Evolutionary conservation across 192 early-diverging fungal genomes (phyloP).

Genomic region (Kappamyces sp.): DNA sequence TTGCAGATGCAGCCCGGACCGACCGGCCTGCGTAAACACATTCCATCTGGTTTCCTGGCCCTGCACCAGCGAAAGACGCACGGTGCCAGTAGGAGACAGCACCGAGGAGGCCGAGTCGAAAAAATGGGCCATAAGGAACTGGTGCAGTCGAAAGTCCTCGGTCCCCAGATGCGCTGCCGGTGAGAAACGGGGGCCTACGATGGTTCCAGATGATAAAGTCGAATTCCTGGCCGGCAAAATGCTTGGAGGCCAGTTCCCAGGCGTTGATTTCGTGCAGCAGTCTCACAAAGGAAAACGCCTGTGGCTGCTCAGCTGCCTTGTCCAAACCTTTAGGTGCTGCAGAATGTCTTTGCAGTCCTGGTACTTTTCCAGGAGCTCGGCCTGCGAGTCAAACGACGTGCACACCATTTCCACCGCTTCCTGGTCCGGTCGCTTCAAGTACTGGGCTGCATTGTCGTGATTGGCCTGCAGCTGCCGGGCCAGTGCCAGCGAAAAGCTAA

Average conservation of each 20-base stretch:
- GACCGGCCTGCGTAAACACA: slow-evolving; percentile 32
- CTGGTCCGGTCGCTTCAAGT: not conserved
- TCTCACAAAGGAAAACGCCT: slow-evolving; percentile 19
- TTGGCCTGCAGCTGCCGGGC: slow-evolving; percentile 15
- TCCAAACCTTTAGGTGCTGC: slow-evolving; percentile 6
- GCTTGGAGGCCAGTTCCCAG: slow-evolving; percentile 37
- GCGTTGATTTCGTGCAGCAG: slow-evolving; percentile 48
- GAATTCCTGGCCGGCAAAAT: slow-evolving; percentile 27
- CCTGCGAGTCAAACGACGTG: slow-evolving; percentile 42
- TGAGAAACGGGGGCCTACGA: not conserved
- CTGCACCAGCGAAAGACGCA: slow-evolving; percentile 40
- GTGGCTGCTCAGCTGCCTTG: too few species aligned
- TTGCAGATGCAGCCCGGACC: slow-evolving; percentile 25
- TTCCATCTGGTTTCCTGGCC: slow-evolving; percentile 54
- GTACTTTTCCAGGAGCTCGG: slow-evolving; percentile 42
- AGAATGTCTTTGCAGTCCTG: slow-evolving; percentile 35
- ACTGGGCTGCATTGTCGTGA: not conserved
- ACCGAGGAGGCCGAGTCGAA: slow-evolving; percentile 33
- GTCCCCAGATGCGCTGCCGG: slow-evolving; percentile 43
- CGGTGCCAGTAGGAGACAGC: slow-evolving; percentile 20
- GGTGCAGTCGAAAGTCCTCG: slow-evolving; percentile 53
- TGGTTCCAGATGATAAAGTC: slow-evolving; percentile 49
- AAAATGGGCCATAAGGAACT: slow-evolving; percentile 55
- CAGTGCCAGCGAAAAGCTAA: slow-evolving; percentile 46
- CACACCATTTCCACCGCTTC: slow-evolving; percentile 23